Conservation (phyloP, 495 filamentous ascomycete species). For the Rostrohypoxylon terebratum region DNA sequence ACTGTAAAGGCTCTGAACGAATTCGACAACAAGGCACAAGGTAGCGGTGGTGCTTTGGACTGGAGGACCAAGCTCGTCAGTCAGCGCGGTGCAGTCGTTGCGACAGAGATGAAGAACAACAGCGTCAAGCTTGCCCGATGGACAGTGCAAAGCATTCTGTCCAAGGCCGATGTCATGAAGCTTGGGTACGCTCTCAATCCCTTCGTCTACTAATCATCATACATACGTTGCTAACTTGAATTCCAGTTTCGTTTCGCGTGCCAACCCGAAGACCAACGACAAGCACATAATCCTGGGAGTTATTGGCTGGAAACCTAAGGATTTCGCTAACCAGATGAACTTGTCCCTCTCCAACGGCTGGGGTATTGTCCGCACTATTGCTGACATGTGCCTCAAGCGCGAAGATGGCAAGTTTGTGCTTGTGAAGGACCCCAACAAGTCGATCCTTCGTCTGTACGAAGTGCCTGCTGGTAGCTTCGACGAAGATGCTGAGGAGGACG, state of each 20-base stretch:
- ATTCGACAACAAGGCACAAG: conserved; percentile 97
- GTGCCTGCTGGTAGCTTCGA: conserved; percentile 90
- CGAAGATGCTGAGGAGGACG: conserved; percentile 60
- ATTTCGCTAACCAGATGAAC: conserved; percentile 98
- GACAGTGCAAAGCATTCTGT: conserved; percentile 95
- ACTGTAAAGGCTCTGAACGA: conserved; percentile 97
- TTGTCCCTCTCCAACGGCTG: conserved; percentile 95
- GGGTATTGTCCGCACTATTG: conserved; percentile 98
- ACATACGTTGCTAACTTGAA: conserved; percentile 38
- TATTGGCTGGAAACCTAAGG: conserved; percentile 94
- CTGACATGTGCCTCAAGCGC: conserved; percentile 84
- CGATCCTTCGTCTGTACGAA: conserved; percentile 89
- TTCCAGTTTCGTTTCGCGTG: conserved; percentile 88
- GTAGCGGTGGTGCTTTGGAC: conserved; percentile 91
- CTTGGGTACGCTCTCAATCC: conserved; percentile 72
- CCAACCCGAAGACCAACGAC: conserved; percentile 87
- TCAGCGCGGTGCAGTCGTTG: conserved; percentile 94
- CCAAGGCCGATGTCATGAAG: conserved; percentile 97
- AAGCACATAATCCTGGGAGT: conserved; percentile 96
- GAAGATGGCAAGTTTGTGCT: conserved; percentile 78
- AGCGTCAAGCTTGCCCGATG: conserved; percentile 96
- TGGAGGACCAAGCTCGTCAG: conserved; percentile 93
- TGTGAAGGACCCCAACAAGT: conserved; percentile 95
- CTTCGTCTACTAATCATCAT: background rate
- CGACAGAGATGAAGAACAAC: conserved; percentile 99